Evolutionary conservation across 768 basidiomycete genomes (phyloP), one percentile per base, ranked within the genome.

Genomic region (Pulveroboletus ravenelii): DNA sequence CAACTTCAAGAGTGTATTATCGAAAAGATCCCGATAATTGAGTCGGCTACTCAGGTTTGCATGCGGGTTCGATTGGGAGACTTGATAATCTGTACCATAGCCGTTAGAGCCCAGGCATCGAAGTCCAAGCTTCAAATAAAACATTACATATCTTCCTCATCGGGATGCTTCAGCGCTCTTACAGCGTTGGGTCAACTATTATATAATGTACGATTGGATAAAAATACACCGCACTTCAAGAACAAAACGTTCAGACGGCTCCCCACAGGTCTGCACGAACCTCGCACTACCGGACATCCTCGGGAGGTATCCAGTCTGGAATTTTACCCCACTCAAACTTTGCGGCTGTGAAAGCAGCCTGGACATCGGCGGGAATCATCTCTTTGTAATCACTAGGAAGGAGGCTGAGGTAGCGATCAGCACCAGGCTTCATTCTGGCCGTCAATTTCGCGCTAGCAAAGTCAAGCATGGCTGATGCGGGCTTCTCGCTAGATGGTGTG

Each of bases 231-330:
- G 23, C 14, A 13, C 12, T n/a, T n/a, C 17, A 18, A 4, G 18
- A 30, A 27, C 9, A 38, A 35, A 31, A 12, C 15, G 32, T 18
- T 10, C 5, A 37, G 32, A 41, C 13, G 29, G 23, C 10, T 20
- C 32, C 48, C 31, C 9, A 3, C 34, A 45, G 14, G 46, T n/a
- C 29, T 25, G 5, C 30, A 13, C 13, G 23, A 36, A 14, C 17
- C 20, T 36, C 17, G 6, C 18, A 32, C 69, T 71, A 82, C 50
- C 82, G 71, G 51, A 82, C 60, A 59, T 81, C 78, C 47, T 78
- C 57, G 9, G 86, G 88, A 35, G 87, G 88, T 49, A 84, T 72
- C 81, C 82, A 88, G 51, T 87, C 85, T 1, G 87, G 87, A 41
- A 90, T 74, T 52, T 77, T 76, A 63, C 82, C 80, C 75, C 79